phyloP scores from a whole-genome alignment of 75 land plant genomes.

The Larix kaempferi region DNA sequence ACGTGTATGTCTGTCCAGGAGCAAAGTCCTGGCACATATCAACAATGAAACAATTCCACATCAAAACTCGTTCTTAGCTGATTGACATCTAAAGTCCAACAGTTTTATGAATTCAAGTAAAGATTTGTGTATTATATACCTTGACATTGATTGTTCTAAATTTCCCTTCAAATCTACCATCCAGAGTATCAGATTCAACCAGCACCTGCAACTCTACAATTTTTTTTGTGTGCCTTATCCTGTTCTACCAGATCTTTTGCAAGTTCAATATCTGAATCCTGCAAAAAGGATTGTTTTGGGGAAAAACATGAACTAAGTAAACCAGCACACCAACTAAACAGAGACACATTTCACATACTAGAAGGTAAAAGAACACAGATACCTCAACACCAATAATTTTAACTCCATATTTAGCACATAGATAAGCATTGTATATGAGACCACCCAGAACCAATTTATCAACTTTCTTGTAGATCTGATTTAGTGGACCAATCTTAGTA shows the following conservation, averaged over 20 bases:
- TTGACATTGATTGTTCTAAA: conserved; percentile 32
- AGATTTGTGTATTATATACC: conserved; percentile 9
- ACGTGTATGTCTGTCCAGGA: conserved; percentile 27
- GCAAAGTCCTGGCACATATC: conserved; percentile 21
- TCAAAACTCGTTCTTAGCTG: background rate
- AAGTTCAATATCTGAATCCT: conserved; percentile 53
- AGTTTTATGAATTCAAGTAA: background rate
- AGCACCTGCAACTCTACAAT: conserved; percentile 39
- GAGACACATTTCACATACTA: too few species aligned
- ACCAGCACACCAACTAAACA: background rate
- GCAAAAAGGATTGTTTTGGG: background rate
- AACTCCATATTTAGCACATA: conserved; percentile 54
- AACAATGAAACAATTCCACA: background rate
- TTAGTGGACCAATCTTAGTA: conserved; percentile 49
- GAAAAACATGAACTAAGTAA: background rate
- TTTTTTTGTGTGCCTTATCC: conserved; percentile 38
- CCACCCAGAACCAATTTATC: conserved; percentile 49
- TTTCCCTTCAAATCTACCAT: conserved; percentile 40
- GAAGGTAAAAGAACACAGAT: background rate
- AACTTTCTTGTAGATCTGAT: conserved; percentile 41
- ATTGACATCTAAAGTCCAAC: background rate
- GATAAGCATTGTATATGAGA: conserved; percentile 44
- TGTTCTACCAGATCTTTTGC: conserved; percentile 44
- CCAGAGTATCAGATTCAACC: conserved; percentile 39
- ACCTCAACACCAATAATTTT: conserved; percentile 54